These are phyloP conservation scores for Kodamaea neixiangensis DNA, from an alignment of 805 yeast species.

Conservation along the genomic window DNA sequence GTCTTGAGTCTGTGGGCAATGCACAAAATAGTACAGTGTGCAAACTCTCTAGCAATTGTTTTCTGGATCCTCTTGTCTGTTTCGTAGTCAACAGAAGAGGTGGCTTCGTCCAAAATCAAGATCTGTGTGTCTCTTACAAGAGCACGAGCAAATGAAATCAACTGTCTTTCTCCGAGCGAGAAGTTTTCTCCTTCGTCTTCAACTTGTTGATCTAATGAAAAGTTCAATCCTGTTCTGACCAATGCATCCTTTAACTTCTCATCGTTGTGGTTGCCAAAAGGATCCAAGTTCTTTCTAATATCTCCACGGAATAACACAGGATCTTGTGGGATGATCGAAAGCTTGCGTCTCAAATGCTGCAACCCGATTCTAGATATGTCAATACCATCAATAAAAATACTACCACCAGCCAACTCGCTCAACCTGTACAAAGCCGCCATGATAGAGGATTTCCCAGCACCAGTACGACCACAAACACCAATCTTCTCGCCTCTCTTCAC, in stretches of 20 bases:
- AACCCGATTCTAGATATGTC: slow-evolving; percentile 57
- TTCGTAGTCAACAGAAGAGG: slow-evolving; percentile 78
- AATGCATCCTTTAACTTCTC: slow-evolving; percentile 58
- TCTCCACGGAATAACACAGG: slow-evolving; percentile 65
- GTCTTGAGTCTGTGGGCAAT: slow-evolving; percentile 86
- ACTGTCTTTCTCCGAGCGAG: slow-evolving; percentile 76
- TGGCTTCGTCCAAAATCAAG: slow-evolving; percentile 81
- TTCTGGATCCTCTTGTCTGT: slow-evolving; percentile 78
- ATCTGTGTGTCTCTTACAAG: slow-evolving; percentile 72
- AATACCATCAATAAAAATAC: slow-evolving; percentile 56
- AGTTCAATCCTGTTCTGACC: slow-evolving; percentile 54
- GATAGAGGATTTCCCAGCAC: slow-evolving; percentile 77
- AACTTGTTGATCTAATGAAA: slow-evolving; percentile 48
- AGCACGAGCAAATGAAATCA: slow-evolving; percentile 81
- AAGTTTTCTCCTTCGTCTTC: slow-evolving; percentile 72
- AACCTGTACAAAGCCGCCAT: slow-evolving; percentile 64
- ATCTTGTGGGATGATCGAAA: slow-evolving; percentile 72
- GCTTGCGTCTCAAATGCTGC: slow-evolving; percentile 53
- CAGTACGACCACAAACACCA: slow-evolving; percentile 88
- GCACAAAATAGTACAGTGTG: slow-evolving; percentile 73
- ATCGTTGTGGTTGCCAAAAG: slow-evolving; percentile 54
- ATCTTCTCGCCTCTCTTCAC: slow-evolving; percentile 64
- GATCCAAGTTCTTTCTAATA: slow-evolving; percentile 61
- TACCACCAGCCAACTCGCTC: slow-evolving; percentile 51
- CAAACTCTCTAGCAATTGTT: slow-evolving; percentile 71